Percentiles rank a stretch among this genome's conserved stretches.
Evolutionary conservation across 2,329 filamentous ascomycete species (phyloP).

Genomic region (Venturia pyrina): DNA sequence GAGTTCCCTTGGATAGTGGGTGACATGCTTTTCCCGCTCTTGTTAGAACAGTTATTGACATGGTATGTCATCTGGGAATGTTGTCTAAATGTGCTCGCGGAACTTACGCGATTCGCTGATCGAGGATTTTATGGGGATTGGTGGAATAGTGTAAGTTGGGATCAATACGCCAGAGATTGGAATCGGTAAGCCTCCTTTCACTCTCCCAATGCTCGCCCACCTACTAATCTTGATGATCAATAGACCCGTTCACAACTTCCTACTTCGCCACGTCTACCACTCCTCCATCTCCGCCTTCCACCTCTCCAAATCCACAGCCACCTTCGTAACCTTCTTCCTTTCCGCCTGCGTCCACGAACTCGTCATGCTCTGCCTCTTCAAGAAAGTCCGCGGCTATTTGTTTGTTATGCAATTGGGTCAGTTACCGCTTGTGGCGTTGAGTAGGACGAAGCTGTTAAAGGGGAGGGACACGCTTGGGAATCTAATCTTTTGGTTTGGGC

Average conservation of each 20-base stretch:
- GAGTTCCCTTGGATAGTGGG: conserved; percentile 67
- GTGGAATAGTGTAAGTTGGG: conserved; percentile 51
- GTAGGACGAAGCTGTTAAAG: conserved; percentile 55
- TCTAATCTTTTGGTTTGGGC: conserved; percentile 65
- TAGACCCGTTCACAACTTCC: conserved; percentile 67
- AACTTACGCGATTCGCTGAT: conserved; percentile 68
- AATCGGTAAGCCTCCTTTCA: conserved; percentile 32
- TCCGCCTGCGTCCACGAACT: conserved; percentile 64
- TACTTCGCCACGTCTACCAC: conserved; percentile 71
- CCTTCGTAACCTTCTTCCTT: conserved; percentile 65
- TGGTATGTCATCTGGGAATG: conserved; percentile 75
- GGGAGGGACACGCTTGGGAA: conserved; percentile 57
- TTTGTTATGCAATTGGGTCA: conserved; percentile 66
- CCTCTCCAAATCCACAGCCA: conserved; percentile 59
- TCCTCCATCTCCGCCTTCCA: conserved; percentile 64
- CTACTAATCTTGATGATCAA: not conserved
- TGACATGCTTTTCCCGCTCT: conserved; percentile 67
- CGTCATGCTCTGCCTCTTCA: conserved; percentile 73
- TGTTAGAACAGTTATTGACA: conserved; percentile 65
- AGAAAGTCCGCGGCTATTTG: conserved; percentile 65
- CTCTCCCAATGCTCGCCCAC: not conserved
- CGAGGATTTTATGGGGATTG: conserved; percentile 53
- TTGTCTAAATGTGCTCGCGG: conserved; percentile 61
- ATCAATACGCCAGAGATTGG: conserved; percentile 73
- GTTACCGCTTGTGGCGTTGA: conserved; percentile 58